These are phyloP conservation scores for Candida fluviatilis DNA, from an alignment of 805 yeast genomes.

Conservation along the genomic window DNA sequence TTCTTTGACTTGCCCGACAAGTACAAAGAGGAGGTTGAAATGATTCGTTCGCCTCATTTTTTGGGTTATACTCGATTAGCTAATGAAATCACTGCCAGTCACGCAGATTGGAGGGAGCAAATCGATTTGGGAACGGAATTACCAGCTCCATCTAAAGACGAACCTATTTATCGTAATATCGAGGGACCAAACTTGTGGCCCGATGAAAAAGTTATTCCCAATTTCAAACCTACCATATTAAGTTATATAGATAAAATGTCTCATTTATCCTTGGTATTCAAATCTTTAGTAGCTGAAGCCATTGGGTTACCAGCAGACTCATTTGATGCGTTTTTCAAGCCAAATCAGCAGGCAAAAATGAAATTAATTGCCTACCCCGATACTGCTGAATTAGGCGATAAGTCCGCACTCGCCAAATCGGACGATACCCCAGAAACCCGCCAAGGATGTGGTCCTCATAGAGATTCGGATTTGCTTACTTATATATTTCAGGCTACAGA, in stretches of 20 bases:
- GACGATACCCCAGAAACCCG: conserved; percentile 34
- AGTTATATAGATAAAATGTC: conserved; percentile 45
- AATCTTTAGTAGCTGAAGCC: conserved; percentile 51
- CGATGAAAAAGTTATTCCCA: conserved; percentile 35
- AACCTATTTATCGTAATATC: conserved; percentile 43
- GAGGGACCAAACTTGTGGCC: conserved; percentile 61
- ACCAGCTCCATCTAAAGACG: conserved; percentile 36
- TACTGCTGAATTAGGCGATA: conserved; percentile 15
- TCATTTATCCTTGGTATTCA: conserved; percentile 36
- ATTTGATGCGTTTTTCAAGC: conserved; percentile 47
- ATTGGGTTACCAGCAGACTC: conserved; percentile 44
- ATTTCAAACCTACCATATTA: conserved; percentile 38
- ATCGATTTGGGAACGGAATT: conserved; percentile 55
- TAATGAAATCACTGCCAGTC: conserved; percentile 52
- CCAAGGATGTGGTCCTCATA: conserved; percentile 64
- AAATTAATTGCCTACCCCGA: conserved; percentile 59
- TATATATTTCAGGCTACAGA: conserved; percentile 54
- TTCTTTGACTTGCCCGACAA: conserved; percentile 46
- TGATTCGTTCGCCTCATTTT: conserved; percentile 56
- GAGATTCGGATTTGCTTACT: conserved; percentile 62
- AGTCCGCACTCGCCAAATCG: conserved; percentile 12
- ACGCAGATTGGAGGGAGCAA: conserved; percentile 59
- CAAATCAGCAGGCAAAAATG: conserved; percentile 48
- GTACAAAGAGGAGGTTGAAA: conserved; percentile 44
- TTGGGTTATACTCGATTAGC: conserved; percentile 55